Evolutionary conservation across 1,139 yeast genomes (phyloP), one percentile per base, ranked within the genome.

Genomic region (Sugiyamaella xylanicola): DNA sequence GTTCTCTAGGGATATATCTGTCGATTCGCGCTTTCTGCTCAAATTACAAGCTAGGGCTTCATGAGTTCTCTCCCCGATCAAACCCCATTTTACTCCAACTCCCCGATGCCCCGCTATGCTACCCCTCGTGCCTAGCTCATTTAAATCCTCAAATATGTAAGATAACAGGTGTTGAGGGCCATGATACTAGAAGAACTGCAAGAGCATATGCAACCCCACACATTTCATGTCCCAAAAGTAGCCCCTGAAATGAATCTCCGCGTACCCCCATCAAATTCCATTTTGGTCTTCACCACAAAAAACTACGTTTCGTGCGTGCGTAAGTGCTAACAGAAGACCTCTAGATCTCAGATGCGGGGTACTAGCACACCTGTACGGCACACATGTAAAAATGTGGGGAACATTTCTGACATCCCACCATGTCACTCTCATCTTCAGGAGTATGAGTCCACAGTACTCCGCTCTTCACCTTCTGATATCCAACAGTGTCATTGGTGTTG

Each of bases 301-400:
- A 9, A 25, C 9, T 9, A 5, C 29, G 8, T 4, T 32, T 4
- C 37, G 15, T n/a, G 15, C 4, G 15, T n/a, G 13, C 13, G 37
- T 4, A 32, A n/a, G n/a, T n/a, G n/a, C n/a, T 32, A 4, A 8
- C 37, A 32, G 16, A 40, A 9, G 2, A 8, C 3, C 5, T 5
- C 16, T 40, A 17, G 44, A 11, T 11, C n/a, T 3, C 44, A n/a
- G 29, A 43, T 29, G 47, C 36, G 47, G 47, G 47, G 47, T 27
- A 43, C 47, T 25, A 27, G 47, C 47, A 43, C 45, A 42, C 2
- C 37, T 32, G 37, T 29, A 43, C 47, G 47, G 47, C 47, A 43
- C 47, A 9, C 29, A 20, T 11, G 32, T n/a, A n/a, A n/a, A n/a
- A 25, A 32, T 32, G 36, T 22, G 35, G 46, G 36, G 46, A 36